Conservation (phyloP, 352 stramenopile species). For the Phytophthora fragariae region DNA sequence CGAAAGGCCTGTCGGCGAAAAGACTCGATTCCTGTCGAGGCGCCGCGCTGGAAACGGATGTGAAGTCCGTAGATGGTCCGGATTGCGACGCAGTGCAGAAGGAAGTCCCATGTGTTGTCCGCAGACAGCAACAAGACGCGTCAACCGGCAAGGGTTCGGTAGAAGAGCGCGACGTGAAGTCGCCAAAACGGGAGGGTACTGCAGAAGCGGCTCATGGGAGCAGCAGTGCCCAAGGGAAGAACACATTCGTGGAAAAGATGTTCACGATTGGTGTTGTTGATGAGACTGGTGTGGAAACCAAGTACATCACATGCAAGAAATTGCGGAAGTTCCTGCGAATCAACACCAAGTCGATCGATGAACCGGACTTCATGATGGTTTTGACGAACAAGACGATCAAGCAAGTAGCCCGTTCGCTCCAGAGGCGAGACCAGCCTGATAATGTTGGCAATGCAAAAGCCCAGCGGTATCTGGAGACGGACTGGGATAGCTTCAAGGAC, state of each 20-base stretch:
- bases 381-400: not conserved
- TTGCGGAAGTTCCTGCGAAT: constrained; percentile 19
- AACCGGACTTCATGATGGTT: constrained; percentile 1
- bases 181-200: no score
- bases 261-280: not conserved
- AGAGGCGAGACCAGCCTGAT: not conserved
- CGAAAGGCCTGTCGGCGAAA: not conserved
- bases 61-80: no score
- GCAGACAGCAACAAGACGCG: no score
- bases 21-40: constrained; percentile 12
- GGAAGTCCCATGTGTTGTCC: no score
- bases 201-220: no score
- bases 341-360: constrained; percentile 10
- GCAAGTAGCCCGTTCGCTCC: no score
- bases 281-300: constrained; percentile 2
- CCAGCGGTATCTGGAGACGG: not conserved
- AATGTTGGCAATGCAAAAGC: not conserved
- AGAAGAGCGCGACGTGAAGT: no score
- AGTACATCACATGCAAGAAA: constrained; percentile 15
- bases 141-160: no score
- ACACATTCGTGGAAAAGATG: no score
- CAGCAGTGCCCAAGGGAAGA: no score
- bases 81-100: no score
- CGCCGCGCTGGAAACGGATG: not conserved
- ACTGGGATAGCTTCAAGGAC: not conserved